Percentiles rank a stretch among this genome's conserved stretches.
Conservation (phyloP, 2,329 filamentous ascomycete species). For the Fusarium citri region DNA sequence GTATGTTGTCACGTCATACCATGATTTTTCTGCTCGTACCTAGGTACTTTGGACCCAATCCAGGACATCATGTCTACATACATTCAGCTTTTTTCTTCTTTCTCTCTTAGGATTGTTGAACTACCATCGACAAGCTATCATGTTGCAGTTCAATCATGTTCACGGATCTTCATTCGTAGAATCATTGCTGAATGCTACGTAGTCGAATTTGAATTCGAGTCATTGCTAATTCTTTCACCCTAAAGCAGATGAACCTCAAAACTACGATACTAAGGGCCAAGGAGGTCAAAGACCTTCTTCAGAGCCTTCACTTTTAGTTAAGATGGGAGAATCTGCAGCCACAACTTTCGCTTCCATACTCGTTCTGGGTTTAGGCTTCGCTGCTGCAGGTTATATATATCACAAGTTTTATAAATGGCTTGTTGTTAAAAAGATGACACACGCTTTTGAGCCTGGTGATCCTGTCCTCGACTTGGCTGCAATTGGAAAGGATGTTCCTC, state of each 20-base stretch:
- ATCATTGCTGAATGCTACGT: neutral
- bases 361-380: slow-evolving; percentile 74
- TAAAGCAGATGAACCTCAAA: slow-evolving; percentile 18
- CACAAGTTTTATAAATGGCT: slow-evolving; percentile 89
- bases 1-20: slow-evolving; percentile 36
- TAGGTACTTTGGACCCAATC: neutral
- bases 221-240: slow-evolving; percentile 16
- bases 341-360: slow-evolving; percentile 81
- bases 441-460: slow-evolving; percentile 92
- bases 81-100: neutral
- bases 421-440: slow-evolving; percentile 91
- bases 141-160: neutral
- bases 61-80: neutral
- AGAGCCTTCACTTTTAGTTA: slow-evolving; percentile 59
- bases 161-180: neutral
- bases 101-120: neutral
- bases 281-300: slow-evolving; percentile 19
- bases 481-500: slow-evolving; percentile 66
- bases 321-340: slow-evolving; percentile 79
- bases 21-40: neutral
- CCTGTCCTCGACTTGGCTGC: slow-evolving; percentile 86
- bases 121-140: neutral
- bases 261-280: slow-evolving; percentile 6
- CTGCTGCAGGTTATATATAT: slow-evolving; percentile 78
- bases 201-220: neutral